Conservation (phyloP, 805 yeast species). For the Candida andamanensis region DNA sequence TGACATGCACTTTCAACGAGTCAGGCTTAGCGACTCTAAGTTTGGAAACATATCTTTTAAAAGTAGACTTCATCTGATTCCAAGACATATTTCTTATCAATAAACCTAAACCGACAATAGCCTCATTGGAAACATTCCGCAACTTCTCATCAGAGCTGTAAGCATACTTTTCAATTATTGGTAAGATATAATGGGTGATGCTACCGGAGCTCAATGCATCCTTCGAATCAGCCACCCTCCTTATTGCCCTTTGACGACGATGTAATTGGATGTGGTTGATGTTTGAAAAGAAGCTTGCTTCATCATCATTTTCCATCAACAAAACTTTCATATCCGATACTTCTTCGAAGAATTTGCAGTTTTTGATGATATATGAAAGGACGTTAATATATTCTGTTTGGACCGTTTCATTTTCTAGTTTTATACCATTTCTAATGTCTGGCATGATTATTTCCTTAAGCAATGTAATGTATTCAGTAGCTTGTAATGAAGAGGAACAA, state of each 20-base stretch:
- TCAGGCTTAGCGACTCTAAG: constrained; percentile 35
- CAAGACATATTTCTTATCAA: constrained; percentile 59
- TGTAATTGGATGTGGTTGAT: constrained; percentile 79
- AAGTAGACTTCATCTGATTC: constrained; percentile 74
- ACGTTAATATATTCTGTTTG: constrained; percentile 69
- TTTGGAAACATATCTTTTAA: constrained; percentile 58
- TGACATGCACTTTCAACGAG: constrained; percentile 51
- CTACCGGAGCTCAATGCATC: constrained; percentile 45
- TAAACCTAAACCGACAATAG: constrained; percentile 56
- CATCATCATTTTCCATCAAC: constrained; percentile 60
- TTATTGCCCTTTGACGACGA: constrained; percentile 80
- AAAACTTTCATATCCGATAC: constrained; percentile 64
- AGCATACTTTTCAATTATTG: constrained; percentile 79
- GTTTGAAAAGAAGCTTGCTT: constrained; percentile 74
- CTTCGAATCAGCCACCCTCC: constrained; percentile 51
- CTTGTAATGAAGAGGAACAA: constrained; percentile 18
- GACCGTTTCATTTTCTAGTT: constrained; percentile 52
- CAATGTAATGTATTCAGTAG: constrained; percentile 27
- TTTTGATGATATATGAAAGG: constrained; percentile 56
- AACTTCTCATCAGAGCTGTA: constrained; percentile 51
- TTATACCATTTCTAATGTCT: constrained; percentile 58
- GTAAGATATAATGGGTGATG: constrained; percentile 76
- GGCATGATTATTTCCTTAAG: constrained; percentile 60
- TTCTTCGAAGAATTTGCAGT: constrained; percentile 40
- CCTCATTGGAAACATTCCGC: constrained; percentile 60